These are phyloP conservation scores for Coemansia sp. DNA, from an alignment of 192 early-diverging fungal species.

Conservation along the genomic window DNA sequence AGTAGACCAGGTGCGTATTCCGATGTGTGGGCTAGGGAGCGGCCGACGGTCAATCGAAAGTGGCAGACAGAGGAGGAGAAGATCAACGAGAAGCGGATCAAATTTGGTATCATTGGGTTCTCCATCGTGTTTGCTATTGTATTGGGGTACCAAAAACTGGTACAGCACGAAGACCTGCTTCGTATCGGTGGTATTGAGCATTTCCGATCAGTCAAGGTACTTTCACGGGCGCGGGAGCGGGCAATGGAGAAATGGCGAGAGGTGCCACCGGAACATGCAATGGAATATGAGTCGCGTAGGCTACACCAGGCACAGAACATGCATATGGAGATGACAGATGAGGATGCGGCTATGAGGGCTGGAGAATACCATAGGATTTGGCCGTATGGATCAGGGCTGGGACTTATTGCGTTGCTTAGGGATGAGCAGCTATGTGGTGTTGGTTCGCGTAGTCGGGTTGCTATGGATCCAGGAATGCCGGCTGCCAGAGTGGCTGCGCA, in stretches of 20 bases:
- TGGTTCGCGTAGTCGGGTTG: slow-evolving; percentile 13
- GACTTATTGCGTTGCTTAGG: slow-evolving; percentile 36
- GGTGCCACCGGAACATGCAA: slow-evolving; percentile 26
- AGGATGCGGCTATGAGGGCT: background rate
- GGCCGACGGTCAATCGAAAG: slow-evolving; percentile 14
- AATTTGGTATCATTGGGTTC: slow-evolving; percentile 27
- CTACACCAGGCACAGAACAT: slow-evolving; percentile 7
- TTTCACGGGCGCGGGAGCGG: slow-evolving; percentile 24
- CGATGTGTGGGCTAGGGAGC: slow-evolving; percentile 34
- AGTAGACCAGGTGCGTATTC: too few species aligned
- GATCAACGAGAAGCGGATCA: slow-evolving; percentile 6
- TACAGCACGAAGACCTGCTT: slow-evolving; percentile 15
- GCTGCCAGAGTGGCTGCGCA: slow-evolving; percentile 7
- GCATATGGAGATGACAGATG: background rate
- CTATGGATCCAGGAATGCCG: slow-evolving; percentile 14
- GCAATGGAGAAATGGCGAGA: slow-evolving; percentile 38
- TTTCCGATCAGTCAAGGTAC: background rate
- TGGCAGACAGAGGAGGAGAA: slow-evolving; percentile 7
- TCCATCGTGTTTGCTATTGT: slow-evolving; percentile 20
- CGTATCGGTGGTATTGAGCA: slow-evolving; percentile 8
- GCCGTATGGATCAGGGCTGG: slow-evolving; percentile 39
- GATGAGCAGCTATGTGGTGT: slow-evolving; percentile 40
- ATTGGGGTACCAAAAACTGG: slow-evolving; percentile 6
- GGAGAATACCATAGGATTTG: slow-evolving; percentile 29
- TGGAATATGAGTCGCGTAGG: slow-evolving; percentile 31